Base-by-base conservation (phyloP, 139 green algal genomes). In the Chlorella sp. region DNA sequence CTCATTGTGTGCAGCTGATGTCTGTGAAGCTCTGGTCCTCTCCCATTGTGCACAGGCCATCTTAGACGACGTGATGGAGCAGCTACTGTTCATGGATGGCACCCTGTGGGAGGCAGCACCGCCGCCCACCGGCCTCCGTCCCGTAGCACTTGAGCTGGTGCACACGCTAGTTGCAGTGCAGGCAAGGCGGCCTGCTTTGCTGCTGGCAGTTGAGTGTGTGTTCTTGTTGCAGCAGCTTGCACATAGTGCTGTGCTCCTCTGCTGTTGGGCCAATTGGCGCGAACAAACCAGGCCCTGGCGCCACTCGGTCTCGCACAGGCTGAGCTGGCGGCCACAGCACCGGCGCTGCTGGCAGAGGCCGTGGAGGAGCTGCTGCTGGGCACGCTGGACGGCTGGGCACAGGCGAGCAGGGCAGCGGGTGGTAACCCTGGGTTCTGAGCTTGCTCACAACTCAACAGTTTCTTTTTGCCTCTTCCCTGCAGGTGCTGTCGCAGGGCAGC, bases 131-230 rank as follows among this genome's bases (percentile, higher is more conserved):
- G 86, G 60, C 11, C 38, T 83, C 36, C 86, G 86, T n/a, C 81
- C 81, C 22, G 48, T 44, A 26, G 73, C 89, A 20, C 70, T 93
- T 46, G 85, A 93, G 65, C 32, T 76, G 17, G 36, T 93, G 36
- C 91, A 95, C 38, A 56, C 69, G 0, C 54, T 88, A 30, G 81
- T 89, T 54, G 88, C 89, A 5, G 81, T 84, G 40, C 86, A 80
- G 38, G 51, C 70, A 34, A 75, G 86, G 19, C 16, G 24, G 70
- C 70, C 28, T 8, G 67, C 67, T 32, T 32, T 32, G 26, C 3
- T 24, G 13, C 22, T 20, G 56, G 56, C 56, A 65, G 56, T 65
- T 65, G 22, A 65, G 30, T n/a, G 13, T 65, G 26, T 65, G 13
- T 65, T 65, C 30, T 65, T 6, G 9, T 3, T 65, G 30, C 7